Percentiles rank a stretch among this genome's conserved stretches.
Conservation (phyloP, 371 early-diverging fungal genomes). For the Lichtheimia hyalospora region DNA sequence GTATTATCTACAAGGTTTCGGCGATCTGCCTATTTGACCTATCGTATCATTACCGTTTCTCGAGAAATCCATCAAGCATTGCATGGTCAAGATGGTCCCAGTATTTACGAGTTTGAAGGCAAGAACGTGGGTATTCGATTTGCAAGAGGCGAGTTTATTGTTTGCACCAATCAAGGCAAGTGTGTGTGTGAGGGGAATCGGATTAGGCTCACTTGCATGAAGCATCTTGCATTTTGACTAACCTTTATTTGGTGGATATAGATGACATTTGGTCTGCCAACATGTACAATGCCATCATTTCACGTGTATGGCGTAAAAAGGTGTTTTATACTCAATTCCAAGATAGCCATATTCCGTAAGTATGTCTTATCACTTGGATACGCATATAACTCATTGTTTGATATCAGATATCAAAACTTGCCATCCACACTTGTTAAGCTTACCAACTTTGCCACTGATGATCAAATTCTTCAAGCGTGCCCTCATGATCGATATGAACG, state of each 20-base stretch:
- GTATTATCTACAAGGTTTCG: constrained; percentile 25
- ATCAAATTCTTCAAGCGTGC: constrained; percentile 18
- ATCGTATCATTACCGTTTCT: constrained; percentile 48
- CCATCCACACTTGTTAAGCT: constrained; percentile 34
- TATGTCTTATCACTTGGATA: not conserved
- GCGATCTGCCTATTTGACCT: constrained; percentile 33
- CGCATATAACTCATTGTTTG: not conserved
- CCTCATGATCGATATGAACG: constrained; percentile 10
- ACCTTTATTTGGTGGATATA: constrained; percentile 8
- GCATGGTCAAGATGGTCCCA: constrained; percentile 16
- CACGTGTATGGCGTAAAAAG: constrained; percentile 34
- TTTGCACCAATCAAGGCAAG: constrained; percentile 46
- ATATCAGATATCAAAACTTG: constrained; percentile 23
- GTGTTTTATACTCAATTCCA: constrained; percentile 45
- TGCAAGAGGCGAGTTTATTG: constrained; percentile 46
- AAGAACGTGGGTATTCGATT: constrained; percentile 48
- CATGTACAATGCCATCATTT: constrained; percentile 43
- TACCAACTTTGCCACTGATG: constrained; percentile 31
- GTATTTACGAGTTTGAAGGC: constrained; percentile 44
- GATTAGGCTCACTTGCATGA: not conserved
- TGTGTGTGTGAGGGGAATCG: too few relatives aligned
- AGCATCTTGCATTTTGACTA: not conserved
- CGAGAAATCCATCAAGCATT: constrained; percentile 30
- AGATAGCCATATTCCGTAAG: constrained; percentile 33
- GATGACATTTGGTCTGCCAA: constrained; percentile 49